Conservation (phyloP, 2,329 filamentous ascomycete species). For the Aspergillus vadensis region DNA sequence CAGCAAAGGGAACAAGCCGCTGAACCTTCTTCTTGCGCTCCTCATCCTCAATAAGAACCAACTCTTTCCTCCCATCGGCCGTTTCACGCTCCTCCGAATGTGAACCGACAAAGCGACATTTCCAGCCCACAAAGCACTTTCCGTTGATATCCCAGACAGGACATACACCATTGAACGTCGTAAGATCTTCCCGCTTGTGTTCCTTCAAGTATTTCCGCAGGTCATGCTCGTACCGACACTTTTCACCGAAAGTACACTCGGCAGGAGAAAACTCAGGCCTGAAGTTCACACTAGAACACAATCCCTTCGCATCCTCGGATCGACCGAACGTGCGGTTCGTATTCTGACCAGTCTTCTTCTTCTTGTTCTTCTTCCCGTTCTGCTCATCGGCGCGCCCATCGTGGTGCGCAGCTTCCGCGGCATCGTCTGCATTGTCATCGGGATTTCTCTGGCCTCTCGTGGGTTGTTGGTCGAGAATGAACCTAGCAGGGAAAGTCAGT, state of each 20-base stretch:
- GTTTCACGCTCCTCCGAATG: constrained; percentile 80
- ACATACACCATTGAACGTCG: constrained; percentile 74
- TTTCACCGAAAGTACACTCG: constrained; percentile 74
- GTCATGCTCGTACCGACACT: constrained; percentile 81
- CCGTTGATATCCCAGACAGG: constrained; percentile 78
- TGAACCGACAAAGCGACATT: constrained; percentile 84
- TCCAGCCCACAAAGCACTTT: constrained; percentile 83
- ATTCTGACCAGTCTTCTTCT: constrained; percentile 75
- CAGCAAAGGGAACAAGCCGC: constrained; percentile 30
- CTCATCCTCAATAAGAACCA: constrained; percentile 67
- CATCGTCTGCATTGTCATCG: constrained; percentile 56
- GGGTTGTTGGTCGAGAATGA: constrained; percentile 26
- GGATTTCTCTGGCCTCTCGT: constrained; percentile 21
- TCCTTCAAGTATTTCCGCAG: constrained; percentile 81
- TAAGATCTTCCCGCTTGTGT: constrained; percentile 77
- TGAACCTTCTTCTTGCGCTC: constrained; percentile 48
- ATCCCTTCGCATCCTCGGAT: constrained; percentile 72
- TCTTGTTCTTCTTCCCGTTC: constrained; percentile 51
- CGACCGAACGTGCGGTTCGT: constrained; percentile 77
- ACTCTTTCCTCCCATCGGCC: constrained; percentile 79
- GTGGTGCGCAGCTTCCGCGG: constrained; percentile 59
- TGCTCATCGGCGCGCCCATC: constrained; percentile 43
- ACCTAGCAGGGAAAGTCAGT: constrained; percentile 29
- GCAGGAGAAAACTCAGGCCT: constrained; percentile 77
- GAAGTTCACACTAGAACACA: constrained; percentile 74